Percentiles rank a stretch among this genome's conserved stretches.
phyloP scores from a whole-genome alignment of 73 alveolate genomes.

The Symbiodinium natans region DNA sequence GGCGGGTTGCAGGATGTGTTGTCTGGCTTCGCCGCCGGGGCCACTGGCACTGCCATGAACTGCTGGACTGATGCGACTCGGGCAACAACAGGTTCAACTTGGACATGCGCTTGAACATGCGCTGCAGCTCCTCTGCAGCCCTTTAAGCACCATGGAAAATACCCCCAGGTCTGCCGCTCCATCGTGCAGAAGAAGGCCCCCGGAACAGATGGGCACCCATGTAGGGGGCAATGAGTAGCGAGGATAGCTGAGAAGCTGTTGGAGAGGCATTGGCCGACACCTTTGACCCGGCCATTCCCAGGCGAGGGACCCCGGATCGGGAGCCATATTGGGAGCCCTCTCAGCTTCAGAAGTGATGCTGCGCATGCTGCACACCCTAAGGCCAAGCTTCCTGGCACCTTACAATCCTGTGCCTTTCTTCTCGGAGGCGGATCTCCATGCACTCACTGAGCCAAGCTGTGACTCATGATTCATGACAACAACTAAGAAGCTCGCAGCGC shows the following conservation, averaged over 20 bases:
- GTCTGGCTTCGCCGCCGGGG: slow-evolving; percentile 91
- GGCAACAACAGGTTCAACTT: not conserved
- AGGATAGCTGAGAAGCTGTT: no score
- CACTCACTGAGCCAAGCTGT: no score
- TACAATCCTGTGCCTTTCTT: slow-evolving; percentile 90
- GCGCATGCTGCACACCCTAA: no score
- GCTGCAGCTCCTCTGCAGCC: not conserved
- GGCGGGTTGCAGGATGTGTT: slow-evolving; percentile 40
- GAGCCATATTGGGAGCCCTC: no score
- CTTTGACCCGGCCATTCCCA: slow-evolving; percentile 89
- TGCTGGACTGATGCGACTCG: slow-evolving; percentile 86
- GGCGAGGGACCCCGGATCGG: not conserved
- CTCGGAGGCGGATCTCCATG: slow-evolving; percentile 39
- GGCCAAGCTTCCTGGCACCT: slow-evolving; percentile 61
- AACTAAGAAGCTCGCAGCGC: no score
- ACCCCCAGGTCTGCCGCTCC: slow-evolving; percentile 65
- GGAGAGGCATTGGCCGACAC: slow-evolving; percentile 87
- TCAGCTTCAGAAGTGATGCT: no score
- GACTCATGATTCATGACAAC: no score
- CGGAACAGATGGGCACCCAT: not conserved
- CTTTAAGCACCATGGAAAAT: no score
- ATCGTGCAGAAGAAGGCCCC: slow-evolving; percentile 86
- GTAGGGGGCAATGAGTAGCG: not conserved
- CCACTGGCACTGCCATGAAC: slow-evolving; percentile 87
- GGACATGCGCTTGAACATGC: not conserved